Conservation (phyloP, 1,284 basidiomycete species). For the Leccinum subfulvum region DNA sequence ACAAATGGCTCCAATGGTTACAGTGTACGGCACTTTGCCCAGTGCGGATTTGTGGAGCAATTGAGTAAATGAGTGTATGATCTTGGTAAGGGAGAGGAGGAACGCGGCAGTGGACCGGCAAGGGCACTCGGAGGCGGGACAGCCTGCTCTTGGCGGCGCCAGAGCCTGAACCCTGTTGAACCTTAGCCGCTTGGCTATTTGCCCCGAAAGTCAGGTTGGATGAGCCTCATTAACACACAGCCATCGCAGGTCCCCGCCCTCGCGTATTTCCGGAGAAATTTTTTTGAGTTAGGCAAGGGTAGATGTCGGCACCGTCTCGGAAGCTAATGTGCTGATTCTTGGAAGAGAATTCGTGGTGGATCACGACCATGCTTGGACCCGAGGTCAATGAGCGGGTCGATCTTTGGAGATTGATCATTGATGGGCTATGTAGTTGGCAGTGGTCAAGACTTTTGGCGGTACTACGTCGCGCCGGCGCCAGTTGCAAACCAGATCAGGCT, state of each 20-base stretch:
- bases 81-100: constrained; percentile 24
- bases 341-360: constrained; percentile 5
- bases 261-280: constrained; percentile 39
- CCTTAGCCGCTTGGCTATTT: constrained; percentile 30
- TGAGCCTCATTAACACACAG: constrained; percentile 39
- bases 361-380: constrained; percentile 1
- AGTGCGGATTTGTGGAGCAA: constrained; percentile 16
- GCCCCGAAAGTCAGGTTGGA: constrained; percentile 32
- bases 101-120: constrained; percentile 7
- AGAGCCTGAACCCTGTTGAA: constrained; percentile 35
- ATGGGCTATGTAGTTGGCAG: neutral
- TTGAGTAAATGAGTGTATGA: constrained; percentile 31
- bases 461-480: neutral
- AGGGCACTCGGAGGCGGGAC: constrained; percentile 27
- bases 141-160: constrained; percentile 32
- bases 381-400: constrained; percentile 3
- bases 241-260: constrained; percentile 38
- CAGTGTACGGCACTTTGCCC: constrained; percentile 31
- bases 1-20: constrained; percentile 32
- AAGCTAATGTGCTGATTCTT: neutral
- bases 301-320: constrained; percentile 14
- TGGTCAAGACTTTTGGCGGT: neutral
- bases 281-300: constrained; percentile 29
- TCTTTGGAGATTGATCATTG: constrained; percentile 1
- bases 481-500: neutral